These are phyloP conservation scores for Misopates orontium DNA, from an alignment of 257 asterid species.

Conservation along the genomic window DNA sequence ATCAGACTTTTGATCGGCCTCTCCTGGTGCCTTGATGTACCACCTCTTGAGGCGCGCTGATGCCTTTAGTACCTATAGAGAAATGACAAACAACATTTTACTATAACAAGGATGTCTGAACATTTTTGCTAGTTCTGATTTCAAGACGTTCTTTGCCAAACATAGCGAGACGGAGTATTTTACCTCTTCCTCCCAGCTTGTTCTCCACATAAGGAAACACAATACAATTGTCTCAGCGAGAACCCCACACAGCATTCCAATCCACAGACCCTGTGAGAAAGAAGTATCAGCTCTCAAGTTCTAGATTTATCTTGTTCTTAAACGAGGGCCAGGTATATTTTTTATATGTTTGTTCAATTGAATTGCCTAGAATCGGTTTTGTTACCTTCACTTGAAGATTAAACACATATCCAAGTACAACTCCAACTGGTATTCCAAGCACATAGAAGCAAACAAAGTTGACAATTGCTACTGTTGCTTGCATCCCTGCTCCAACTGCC, in stretches of 20 bases:
- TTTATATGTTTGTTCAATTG: too few relatives aligned
- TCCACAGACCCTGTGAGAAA: slow-evolving; percentile 70
- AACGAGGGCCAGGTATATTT: neutral
- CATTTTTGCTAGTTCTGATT: neutral
- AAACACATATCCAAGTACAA: slow-evolving; percentile 63
- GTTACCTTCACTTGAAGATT: slow-evolving; percentile 62
- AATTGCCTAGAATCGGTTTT: neutral
- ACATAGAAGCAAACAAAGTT: slow-evolving; percentile 66
- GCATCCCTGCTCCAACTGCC: slow-evolving; percentile 86
- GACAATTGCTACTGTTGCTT: slow-evolving; percentile 64
- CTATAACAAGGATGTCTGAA: neutral
- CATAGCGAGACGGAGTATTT: too few relatives aligned
- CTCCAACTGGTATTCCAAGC: slow-evolving; percentile 70
- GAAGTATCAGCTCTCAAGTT: neutral
- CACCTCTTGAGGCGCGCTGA: slow-evolving; percentile 49
- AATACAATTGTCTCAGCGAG: slow-evolving; percentile 53
- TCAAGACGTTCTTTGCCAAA: too few relatives aligned
- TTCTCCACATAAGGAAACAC: slow-evolving; percentile 70
- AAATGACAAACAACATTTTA: neutral
- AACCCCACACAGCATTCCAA: slow-evolving; percentile 71
- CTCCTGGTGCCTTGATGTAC: slow-evolving; percentile 59
- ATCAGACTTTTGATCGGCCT: slow-evolving; percentile 31
- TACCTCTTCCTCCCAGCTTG: slow-evolving; percentile 76
- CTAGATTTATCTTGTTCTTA: neutral
- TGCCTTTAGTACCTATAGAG: slow-evolving; percentile 41